Evolutionary conservation across 192 early-diverging fungal species (phyloP), one percentile per base, ranked within the genome.

Genomic region (Podila minutissima): DNA sequence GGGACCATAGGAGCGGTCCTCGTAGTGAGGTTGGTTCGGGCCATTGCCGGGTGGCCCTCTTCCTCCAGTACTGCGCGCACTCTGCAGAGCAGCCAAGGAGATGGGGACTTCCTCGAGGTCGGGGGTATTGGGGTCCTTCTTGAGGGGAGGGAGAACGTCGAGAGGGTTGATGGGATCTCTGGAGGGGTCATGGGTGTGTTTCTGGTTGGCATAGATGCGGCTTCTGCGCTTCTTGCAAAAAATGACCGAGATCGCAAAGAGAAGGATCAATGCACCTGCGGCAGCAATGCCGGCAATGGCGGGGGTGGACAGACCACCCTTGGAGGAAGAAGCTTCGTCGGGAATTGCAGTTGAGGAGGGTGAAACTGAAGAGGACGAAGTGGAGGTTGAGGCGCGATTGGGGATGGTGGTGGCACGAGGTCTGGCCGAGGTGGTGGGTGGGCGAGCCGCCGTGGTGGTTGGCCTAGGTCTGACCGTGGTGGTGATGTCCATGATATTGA

Each of bases 81-180:
- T 51, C 64, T 51, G 24, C 41, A 51, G 48, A 9, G 28, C 41
- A 41, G 38, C 26, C 64, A 66, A 15, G 41, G 38, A 29, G 9
- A 50, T 38, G 26, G 46, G 41, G 22, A 65, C 53, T 22, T n/a
- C n/a, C 53, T 55, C 53, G 12, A 28, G 46, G 17, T 66, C 41
- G 29, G 53, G 53, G 24, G 29, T 17, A 66, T 48, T 17, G 32
- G 66, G 11, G 63, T 65, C 35, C 53, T 17, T 41, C 67, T 64
- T 13, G 17, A 63, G 35, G 7, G 64, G 38, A 4, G 77, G 71
- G 37, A 69, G 71, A 17, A 81, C 71, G 31, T 73, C 77, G 63
- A 72, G 72, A 4, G 77, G 77, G 26, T 81, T 64, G 59, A 81
- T 81, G 19, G 77, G 77, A 22, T 81, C 77, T 29, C 77, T 71